Base-by-base conservation (phyloP, 805 yeast species). In the Nakazawaea ishiwadae region DNA sequence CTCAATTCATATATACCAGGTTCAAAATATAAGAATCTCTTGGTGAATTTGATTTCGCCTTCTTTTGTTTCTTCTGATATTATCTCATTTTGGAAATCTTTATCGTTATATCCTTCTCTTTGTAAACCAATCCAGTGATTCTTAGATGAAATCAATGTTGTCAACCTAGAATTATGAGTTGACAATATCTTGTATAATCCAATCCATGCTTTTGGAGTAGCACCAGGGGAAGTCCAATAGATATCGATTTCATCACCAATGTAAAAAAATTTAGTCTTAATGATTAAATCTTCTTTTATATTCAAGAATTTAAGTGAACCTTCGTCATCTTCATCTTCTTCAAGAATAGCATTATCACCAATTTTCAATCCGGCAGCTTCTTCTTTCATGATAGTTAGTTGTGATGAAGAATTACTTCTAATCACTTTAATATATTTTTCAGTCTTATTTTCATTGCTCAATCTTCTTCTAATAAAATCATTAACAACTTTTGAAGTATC, bases 1-100 rank as follows among this genome's bases (percentile, higher is more conserved):
- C 95, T 69, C 48, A 85, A 70, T 59, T 85, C 91, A 59, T 78
- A 85, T 26, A 75, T 66, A 0, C 95, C 95, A 31, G 73, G 77
- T 50, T 80, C 82, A 76, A 81, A 81, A 51, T 69, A 69, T 32
- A 81, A 60, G 37, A 71, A 61, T 4, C 68, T 66, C 6, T 68
- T 66, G 9, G 62, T 54, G 51, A 85, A 85, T 9, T 51, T 62
- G 6, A 75, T 66, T 10, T 55, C 49, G 1, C 91, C 90, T 3
- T 53, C 47, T 8, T 59, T 42, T 1, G 44, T 49, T 9, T 30
- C 18, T 14, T 40, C 46, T 8, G 35, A 40, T 15, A 38, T 18
- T 11, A 43, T 34, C 15, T 38, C 32, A 3, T 42, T 23, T 4
- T 30, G 3, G n/a, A 31, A 26, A 9, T 52, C 56, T 40, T 44